These are phyloP conservation scores for Geosiphon pyriformis DNA, from an alignment of 192 early-diverging fungal species.

Conservation along the genomic window DNA sequence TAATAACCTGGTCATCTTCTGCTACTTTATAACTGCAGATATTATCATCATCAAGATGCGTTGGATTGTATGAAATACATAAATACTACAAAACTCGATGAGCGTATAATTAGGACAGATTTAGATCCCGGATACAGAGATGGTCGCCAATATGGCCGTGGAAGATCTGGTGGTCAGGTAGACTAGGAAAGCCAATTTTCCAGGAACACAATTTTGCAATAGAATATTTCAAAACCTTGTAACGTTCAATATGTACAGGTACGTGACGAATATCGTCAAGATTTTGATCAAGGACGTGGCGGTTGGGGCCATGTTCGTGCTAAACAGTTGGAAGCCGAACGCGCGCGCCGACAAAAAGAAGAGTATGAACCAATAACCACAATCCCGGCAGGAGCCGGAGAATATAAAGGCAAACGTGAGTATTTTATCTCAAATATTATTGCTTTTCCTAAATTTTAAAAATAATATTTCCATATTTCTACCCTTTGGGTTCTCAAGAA, in stretches of 20 bases:
- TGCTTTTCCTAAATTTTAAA: neutral
- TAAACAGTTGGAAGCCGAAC: slow-evolving; percentile 58
- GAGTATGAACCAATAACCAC: slow-evolving; percentile 61
- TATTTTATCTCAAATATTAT: neutral
- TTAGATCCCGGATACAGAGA: slow-evolving; percentile 92
- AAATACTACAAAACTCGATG: slow-evolving; percentile 93
- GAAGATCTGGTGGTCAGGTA: slow-evolving; percentile 84
- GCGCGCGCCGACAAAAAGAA: slow-evolving; percentile 57
- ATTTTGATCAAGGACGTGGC: slow-evolving; percentile 93
- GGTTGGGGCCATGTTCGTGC: slow-evolving; percentile 87
- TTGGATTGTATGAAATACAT: slow-evolving; percentile 91
- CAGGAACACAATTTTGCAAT: too few relatives aligned
- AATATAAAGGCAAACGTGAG: slow-evolving; percentile 26
- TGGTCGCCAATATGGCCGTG: slow-evolving; percentile 92
- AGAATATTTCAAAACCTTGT: neutral
- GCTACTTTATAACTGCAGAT: too few relatives aligned
- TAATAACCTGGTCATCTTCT: too few relatives aligned
- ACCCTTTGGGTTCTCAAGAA: neutral
- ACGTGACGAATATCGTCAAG: slow-evolving; percentile 89
- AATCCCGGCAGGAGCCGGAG: slow-evolving; percentile 49
- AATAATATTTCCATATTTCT: neutral
- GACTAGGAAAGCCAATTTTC: too few relatives aligned
- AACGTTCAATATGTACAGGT: slow-evolving; percentile 32
- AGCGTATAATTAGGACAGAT: slow-evolving; percentile 90
- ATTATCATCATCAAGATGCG: slow-evolving; percentile 87